Base-by-base conservation (phyloP, 768 basidiomycete genomes). In the Grammothele lineata region DNA sequence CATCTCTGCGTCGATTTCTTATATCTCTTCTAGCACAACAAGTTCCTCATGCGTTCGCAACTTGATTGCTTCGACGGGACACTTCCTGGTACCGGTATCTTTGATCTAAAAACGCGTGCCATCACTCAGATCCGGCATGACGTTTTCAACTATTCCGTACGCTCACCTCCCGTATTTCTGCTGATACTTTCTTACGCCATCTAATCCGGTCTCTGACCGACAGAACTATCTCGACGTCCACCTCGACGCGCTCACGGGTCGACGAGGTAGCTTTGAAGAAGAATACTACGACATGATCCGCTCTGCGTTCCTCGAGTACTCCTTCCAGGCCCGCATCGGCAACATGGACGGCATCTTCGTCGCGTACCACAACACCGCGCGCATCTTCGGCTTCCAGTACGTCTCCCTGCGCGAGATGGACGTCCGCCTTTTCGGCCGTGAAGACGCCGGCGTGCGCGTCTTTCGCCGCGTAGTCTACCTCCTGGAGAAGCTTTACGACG, bases 261-360 rank as follows among this genome's bases (percentile, higher is more conserved):
- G 68, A 1, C 59, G 77, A 5, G 81, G 86, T 58, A 92, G 89
- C 51, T 97, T 94, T 55, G 95, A 99, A 67, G 74, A 80, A 52
- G 95, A 99, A 63, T 92, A 92, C 59, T 96, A 92, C 63, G 95
- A 99, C 60, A 79, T 99, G 33, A 83, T 94, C 56, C 81, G 95
- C 4, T 86, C 91, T 12, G 94, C 92, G 1, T 95, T 97, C 70
- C 74, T 99, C 45, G 97, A 97, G 70, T 43, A 40, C 50, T 92
- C 90, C 54, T 86, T 98, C 70, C 95, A 99, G 74, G 94, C 80
- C 2, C 84, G 95, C 4, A 98, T 99, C 51, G 95, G 95, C 8
- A 82, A 85, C 60, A 98, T 98, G 95, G 93, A 96, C 59, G 95
- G 95, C 14, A 85, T 97, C 7, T 74, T 92, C 49, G 80, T 92